These are phyloP conservation scores for Aspergillaceae sp. DNA, from an alignment of 2,329 filamentous ascomycete species.

Conservation along the genomic window DNA sequence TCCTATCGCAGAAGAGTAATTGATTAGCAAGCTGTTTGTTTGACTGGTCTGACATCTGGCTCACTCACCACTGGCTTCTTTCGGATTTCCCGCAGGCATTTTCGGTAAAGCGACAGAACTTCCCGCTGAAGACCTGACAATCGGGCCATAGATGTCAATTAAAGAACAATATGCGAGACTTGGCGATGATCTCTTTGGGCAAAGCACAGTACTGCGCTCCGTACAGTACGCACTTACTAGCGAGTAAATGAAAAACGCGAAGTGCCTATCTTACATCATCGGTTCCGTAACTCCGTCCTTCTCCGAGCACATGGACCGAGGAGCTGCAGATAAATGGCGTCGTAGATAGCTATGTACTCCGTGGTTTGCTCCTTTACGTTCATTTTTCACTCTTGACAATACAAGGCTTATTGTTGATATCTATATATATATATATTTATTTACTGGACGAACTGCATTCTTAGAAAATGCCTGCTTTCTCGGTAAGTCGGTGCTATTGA, in stretches of 20 bases:
- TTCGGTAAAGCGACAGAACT: constrained; percentile 75
- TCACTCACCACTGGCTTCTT: constrained; percentile 66
- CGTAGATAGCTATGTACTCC: background rate
- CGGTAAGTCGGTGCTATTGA: background rate
- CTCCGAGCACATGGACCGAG: constrained; percentile 10
- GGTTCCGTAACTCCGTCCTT: constrained; percentile 5
- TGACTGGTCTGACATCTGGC: background rate
- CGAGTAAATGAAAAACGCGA: background rate
- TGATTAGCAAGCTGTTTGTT: background rate
- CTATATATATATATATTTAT: background rate
- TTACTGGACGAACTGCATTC: too few species aligned
- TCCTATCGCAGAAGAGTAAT: constrained; percentile 21
- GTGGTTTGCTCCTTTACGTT: background rate
- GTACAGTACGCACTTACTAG: too few species aligned
- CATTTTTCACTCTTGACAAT: background rate
- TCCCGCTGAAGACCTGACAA: constrained; percentile 86
- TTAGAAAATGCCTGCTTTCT: constrained; percentile 37
- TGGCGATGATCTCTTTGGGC: background rate
- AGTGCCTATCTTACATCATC: background rate
- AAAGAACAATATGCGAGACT: background rate
- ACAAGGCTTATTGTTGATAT: background rate
- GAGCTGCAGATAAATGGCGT: background rate
- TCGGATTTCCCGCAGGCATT: constrained; percentile 70
- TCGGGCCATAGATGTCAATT: constrained; percentile 27
- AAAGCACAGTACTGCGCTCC: too few species aligned